Evolutionary conservation across 805 yeast genomes (phyloP).

Genomic region (Saccharomycopsis sp.): DNA sequence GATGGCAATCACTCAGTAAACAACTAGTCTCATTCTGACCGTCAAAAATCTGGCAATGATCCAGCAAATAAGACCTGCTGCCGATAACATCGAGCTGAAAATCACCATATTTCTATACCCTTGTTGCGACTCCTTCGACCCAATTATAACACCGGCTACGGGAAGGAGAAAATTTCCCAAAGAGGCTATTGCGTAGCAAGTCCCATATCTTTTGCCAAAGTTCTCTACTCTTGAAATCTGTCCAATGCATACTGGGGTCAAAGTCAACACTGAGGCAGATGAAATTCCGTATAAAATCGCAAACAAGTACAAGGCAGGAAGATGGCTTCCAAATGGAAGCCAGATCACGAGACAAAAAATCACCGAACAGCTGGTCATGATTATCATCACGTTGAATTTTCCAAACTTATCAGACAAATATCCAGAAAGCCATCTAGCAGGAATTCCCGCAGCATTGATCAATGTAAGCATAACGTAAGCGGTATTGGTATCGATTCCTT

Average conservation of each 20-base stretch:
- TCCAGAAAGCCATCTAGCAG: conserved; percentile 42
- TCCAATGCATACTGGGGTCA: conserved; percentile 54
- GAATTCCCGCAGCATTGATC: conserved; percentile 24
- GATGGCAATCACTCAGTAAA: conserved; percentile 1
- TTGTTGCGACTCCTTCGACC: conserved; percentile 22
- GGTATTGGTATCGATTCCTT: conserved; percentile 32
- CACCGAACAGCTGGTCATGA: conserved; percentile 31
- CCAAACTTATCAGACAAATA: conserved; percentile 44
- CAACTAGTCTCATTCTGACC: conserved; percentile 4
- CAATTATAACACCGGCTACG: conserved; percentile 42
- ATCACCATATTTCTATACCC: conserved; percentile 9
- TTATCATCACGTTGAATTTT: conserved; percentile 47
- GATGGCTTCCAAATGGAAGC: conserved; percentile 35
- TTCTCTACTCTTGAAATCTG: conserved; percentile 47
- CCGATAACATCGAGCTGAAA: conserved; percentile 3
- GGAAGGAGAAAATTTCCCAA: conserved; percentile 43
- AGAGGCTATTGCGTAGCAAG: conserved; percentile 52
- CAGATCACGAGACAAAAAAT: conserved; percentile 33
- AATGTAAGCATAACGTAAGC: neutral
- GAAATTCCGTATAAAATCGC: conserved; percentile 46
- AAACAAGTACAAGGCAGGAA: conserved; percentile 34
- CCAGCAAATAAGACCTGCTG: conserved; percentile 7
- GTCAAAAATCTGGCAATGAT: conserved; percentile 6
- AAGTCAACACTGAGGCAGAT: conserved; percentile 47
- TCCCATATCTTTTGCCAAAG: conserved; percentile 49